phyloP scores from a whole-genome alignment of 495 filamentous ascomycete species.

The Daldinia decipiens region DNA sequence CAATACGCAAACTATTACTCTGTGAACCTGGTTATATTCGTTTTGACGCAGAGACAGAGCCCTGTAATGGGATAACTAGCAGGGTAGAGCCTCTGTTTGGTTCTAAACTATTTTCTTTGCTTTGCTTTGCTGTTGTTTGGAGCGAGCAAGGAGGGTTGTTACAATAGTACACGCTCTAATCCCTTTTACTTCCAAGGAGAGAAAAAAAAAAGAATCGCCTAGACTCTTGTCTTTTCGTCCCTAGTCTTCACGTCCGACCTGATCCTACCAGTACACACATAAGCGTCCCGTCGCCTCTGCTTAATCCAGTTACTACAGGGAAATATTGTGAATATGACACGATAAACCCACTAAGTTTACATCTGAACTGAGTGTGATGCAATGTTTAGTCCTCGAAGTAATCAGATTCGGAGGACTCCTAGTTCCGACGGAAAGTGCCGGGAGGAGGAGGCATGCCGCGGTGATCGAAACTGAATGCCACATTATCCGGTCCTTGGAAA shows the following conservation, averaged over 20 bases:
- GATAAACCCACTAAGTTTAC: background rate
- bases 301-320: constrained; percentile 4
- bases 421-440: constrained; percentile 49
- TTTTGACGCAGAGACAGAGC: background rate
- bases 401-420: background rate
- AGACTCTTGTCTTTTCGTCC: constrained; percentile 7
- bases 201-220: constrained; percentile 16
- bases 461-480: constrained; percentile 56
- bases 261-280: constrained; percentile 22
- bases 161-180: constrained; percentile 28
- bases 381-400: background rate
- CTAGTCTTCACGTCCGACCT: constrained; percentile 3
- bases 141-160: constrained; percentile 36
- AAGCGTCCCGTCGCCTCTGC: constrained; percentile 1
- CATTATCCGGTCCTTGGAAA: constrained; percentile 60
- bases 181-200: constrained; percentile 11
- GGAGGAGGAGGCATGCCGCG: constrained; percentile 55
- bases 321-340: constrained; percentile 8
- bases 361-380: background rate
- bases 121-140: constrained; percentile 7
- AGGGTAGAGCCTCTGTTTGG: background rate
- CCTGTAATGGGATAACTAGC: background rate
- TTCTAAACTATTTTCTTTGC: background rate
- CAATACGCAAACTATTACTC: background rate
- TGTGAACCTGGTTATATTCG: background rate